Percentiles rank a stretch among this genome's conserved stretches.
phyloP scores from a whole-genome alignment of 768 basidiomycete species.

The Psilocybe sp. region DNA sequence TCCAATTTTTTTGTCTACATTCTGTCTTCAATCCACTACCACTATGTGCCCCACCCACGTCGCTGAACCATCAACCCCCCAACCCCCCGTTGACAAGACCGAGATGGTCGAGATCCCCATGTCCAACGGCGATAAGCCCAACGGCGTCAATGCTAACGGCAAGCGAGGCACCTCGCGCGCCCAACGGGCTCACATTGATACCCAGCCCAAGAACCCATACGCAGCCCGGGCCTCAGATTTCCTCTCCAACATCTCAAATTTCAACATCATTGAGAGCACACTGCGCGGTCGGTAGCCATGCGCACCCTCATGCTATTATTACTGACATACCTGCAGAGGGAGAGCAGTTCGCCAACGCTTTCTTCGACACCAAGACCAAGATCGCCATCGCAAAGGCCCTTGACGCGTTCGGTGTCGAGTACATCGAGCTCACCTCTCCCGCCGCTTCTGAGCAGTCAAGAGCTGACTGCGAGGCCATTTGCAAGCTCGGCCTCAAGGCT shows the following conservation, averaged over 20 bases:
- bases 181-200: constrained; percentile 31
- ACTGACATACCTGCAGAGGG: constrained; percentile 61
- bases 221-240: constrained; percentile 91
- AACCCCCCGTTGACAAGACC: constrained; percentile 30
- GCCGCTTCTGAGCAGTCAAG: constrained; percentile 96
- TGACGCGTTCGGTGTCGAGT: constrained; percentile 98
- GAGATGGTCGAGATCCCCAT: constrained; percentile 77
- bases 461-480: constrained; percentile 94
- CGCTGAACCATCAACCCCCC: constrained; percentile 42
- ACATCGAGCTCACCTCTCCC: constrained; percentile 98
- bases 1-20: not conserved
- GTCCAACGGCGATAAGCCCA: constrained; percentile 36
- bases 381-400: constrained; percentile 98
- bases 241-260: constrained; percentile 88
- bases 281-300: constrained; percentile 67
- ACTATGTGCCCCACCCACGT: constrained; percentile 67
- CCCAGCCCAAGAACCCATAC: constrained; percentile 69
- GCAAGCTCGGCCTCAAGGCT: constrained; percentile 94
- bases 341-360: constrained; percentile 99
- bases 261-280: constrained; percentile 96
- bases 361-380: constrained; percentile 99
- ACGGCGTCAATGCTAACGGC: constrained; percentile 32
- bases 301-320: constrained; percentile 8
- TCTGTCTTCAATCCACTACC: not conserved
- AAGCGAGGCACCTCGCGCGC: constrained; percentile 41